These are phyloP conservation scores for Sporothrix schenckii DNA, from an alignment of 2,329 filamentous ascomycete species.

Conservation along the genomic window DNA sequence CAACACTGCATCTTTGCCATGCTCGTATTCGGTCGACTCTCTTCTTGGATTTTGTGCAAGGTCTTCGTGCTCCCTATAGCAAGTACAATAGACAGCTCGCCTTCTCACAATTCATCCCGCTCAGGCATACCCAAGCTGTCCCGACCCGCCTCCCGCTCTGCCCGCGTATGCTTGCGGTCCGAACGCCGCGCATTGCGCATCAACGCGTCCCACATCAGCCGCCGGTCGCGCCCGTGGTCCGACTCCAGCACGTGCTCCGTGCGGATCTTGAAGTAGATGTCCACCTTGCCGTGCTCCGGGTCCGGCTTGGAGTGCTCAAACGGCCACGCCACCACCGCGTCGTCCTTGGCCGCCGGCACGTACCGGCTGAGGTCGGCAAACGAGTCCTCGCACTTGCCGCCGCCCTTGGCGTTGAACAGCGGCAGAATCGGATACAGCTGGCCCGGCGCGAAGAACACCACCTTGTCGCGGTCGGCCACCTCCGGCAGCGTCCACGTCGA, in stretches of 20 bases:
- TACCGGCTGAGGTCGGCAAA: slow-evolving; percentile 38
- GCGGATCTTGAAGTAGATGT: slow-evolving; percentile 40
- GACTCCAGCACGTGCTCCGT: slow-evolving; percentile 37
- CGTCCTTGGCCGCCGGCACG: slow-evolving; percentile 36
- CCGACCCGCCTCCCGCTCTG: slow-evolving; percentile 36
- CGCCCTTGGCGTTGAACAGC: slow-evolving; percentile 45
- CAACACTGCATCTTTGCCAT: neutral
- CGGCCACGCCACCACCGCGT: slow-evolving; percentile 40
- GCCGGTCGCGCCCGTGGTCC: slow-evolving; percentile 37
- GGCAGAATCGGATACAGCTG: slow-evolving; percentile 50
- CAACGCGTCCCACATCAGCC: slow-evolving; percentile 41
- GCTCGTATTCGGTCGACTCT: neutral
- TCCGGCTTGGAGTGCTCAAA: slow-evolving; percentile 38
- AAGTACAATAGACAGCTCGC: neutral
- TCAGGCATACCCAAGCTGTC: slow-evolving; percentile 23
- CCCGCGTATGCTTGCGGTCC: slow-evolving; percentile 38
- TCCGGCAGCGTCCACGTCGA: slow-evolving; percentile 28
- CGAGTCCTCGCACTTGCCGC: slow-evolving; percentile 40
- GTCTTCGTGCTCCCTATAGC: no score
- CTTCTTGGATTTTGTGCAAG: neutral
- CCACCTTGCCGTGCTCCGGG: slow-evolving; percentile 33
- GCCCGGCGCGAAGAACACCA: slow-evolving; percentile 48
- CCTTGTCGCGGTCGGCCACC: slow-evolving; percentile 36
- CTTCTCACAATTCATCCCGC: slow-evolving; percentile 28
- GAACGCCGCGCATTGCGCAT: slow-evolving; percentile 38